Evolutionary conservation across 352 stramenopile species (phyloP).

Genomic region (Globisporangium cylindrosporum): DNA sequence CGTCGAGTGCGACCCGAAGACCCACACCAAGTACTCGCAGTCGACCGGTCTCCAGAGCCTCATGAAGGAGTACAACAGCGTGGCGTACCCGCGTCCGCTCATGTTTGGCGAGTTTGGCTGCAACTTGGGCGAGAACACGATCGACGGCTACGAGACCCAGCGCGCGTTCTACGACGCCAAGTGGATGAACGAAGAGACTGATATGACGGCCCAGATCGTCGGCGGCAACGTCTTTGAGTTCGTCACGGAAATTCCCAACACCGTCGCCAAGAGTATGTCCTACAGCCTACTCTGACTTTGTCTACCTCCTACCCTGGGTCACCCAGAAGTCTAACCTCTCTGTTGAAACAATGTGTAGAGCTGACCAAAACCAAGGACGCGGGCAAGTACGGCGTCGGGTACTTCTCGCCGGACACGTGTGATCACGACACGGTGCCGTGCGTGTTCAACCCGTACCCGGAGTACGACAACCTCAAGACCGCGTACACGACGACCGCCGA

Average conservation of each 20-base stretch:
- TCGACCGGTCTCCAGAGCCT: conserved; percentile 59
- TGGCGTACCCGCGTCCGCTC: conserved; percentile 46
- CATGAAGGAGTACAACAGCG: conserved; percentile 49
- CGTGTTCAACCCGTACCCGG: conserved; percentile 66
- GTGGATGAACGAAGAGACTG: conserved; percentile 78
- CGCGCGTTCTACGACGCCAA: conserved; percentile 60
- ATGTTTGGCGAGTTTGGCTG: conserved; percentile 82
- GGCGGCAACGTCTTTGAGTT: conserved; percentile 81
- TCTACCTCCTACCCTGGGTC: neutral
- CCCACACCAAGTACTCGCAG: conserved; percentile 48
- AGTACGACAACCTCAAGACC: conserved; percentile 68
- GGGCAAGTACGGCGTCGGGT: conserved; percentile 71
- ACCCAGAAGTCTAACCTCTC: neutral
- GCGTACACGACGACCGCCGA: conserved; percentile 47
- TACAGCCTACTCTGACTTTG: neutral
- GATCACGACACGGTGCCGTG: conserved; percentile 48
- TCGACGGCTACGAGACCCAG: conserved; percentile 70
- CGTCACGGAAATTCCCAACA: conserved; percentile 39
- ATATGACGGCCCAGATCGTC: conserved; percentile 36
- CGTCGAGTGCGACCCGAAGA: conserved; percentile 58
- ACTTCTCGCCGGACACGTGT: conserved; percentile 66
- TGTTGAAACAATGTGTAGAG: neutral
- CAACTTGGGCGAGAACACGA: conserved; percentile 58
- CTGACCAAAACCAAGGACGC: conserved; percentile 28
- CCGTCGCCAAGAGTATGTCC: neutral